Evolutionary conservation across 2,329 filamentous ascomycete genomes (phyloP), one percentile per base, ranked within the genome.

Genomic region (Colletotrichum tamarilloi): DNA sequence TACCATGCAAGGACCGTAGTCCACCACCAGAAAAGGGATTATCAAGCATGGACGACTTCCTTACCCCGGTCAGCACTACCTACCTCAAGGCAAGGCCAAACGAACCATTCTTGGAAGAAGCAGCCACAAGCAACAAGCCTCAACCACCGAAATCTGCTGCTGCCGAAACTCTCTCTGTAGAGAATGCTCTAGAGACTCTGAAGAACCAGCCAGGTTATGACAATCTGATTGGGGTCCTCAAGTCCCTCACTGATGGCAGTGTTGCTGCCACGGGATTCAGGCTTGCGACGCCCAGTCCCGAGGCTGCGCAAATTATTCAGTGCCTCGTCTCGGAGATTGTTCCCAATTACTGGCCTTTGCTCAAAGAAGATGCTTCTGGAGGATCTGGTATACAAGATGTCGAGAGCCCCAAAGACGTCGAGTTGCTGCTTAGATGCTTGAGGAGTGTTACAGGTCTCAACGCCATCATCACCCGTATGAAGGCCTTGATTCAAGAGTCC

Each of bases 331-430:
- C 89, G 19, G 90, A 92, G 38, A 95, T 93, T 30, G 85, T 95
- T 8, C 93, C 94, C 1, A 94, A 95, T 79, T 97, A 96, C 82
- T 98, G 97, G 96, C 80, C 86, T 3, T 78, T 90, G 9, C 79
- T 96, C 19, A 83, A 85, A 49, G 87, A 89, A 70, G 84, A 83
- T n/a, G 80, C 79, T 3, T 35, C 80, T 32, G 72, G 76, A 3
- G 46, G 75, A 26, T 70, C 72, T 12, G 73, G 66, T 49, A 46
- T 62, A 6, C 62, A 75, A 2, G 55, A 65, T 35, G 49, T 30
- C 3, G 73, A 67, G 24, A 77, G 71, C 62, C 76, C 81, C 76
- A 77, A 77, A 28, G 87, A 88, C 52, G 76, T 86, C 1, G 81
- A 83, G 53, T 81, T 89, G 2, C 83, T 98, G 19, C 77, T 94